phyloP scores from a whole-genome alignment of 2,329 filamentous ascomycete species.

The Ceratocystis harringtonii region DNA sequence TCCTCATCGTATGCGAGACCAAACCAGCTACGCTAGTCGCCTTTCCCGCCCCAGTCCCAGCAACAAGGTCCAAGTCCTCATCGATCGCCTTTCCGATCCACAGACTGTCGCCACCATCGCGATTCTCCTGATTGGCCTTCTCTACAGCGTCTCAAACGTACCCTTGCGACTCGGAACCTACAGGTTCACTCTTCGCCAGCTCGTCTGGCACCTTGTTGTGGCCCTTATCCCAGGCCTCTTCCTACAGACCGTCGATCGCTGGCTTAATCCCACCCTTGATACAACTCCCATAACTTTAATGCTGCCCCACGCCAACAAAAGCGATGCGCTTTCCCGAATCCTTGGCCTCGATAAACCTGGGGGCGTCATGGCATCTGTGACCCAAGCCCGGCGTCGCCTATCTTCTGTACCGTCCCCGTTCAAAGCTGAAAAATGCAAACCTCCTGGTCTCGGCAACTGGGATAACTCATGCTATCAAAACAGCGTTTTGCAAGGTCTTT shows the following conservation, averaged over 20 bases:
- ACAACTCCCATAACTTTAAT: constrained; percentile 14
- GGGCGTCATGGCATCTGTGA: constrained; percentile 12
- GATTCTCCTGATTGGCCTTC: neutral
- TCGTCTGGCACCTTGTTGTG: constrained; percentile 13
- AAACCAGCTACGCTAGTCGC: constrained; percentile 14
- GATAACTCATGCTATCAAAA: constrained; percentile 98
- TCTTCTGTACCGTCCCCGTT: constrained; percentile 11
- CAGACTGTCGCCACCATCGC: constrained; percentile 6
- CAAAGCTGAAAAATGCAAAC: constrained; percentile 23
- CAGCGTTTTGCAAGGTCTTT: constrained; percentile 74
- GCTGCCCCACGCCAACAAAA: constrained; percentile 11
- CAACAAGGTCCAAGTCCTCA: neutral
- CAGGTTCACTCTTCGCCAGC: constrained; percentile 8
- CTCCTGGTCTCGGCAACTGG: constrained; percentile 67
- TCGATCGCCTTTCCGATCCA: constrained; percentile 2
- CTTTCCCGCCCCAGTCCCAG: neutral
- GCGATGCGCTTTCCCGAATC: constrained; percentile 14
- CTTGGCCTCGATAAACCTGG: constrained; percentile 12
- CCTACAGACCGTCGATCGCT: constrained; percentile 11
- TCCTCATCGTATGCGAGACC: constrained; percentile 16
- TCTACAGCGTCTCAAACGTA: constrained; percentile 5
- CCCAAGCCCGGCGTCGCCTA: constrained; percentile 11
- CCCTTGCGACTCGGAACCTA: constrained; percentile 10
- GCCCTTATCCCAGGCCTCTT: constrained; percentile 9
- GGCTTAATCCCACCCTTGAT: constrained; percentile 12